A percentile compares a stretch with the other conserved stretches of the same genome.
Evolutionary conservation across 225 moss, liverwort and hornwort genomes (phyloP).

Genomic region (Lunularia cruciata): DNA sequence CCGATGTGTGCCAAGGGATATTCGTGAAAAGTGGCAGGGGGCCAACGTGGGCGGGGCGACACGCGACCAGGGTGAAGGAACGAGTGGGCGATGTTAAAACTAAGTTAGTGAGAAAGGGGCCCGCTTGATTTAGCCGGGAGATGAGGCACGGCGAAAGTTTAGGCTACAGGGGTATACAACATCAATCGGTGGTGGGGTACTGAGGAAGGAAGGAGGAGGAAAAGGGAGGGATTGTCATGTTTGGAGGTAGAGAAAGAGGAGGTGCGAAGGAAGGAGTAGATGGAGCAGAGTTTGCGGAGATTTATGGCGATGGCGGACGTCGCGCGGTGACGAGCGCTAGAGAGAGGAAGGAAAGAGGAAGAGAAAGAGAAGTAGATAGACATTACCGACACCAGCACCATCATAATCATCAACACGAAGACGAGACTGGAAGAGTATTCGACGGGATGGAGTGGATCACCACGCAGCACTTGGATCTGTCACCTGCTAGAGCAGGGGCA

Average conservation of each 20-base stretch:
- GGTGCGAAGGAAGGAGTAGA: background rate
- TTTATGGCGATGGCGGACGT: constrained; percentile 20
- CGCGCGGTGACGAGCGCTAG: constrained; percentile 20
- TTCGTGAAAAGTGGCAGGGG: no score
- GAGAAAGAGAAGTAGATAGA: constrained; percentile 12
- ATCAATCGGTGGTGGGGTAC: background rate
- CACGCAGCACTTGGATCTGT: constrained; percentile 92
- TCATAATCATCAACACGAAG: constrained; percentile 20
- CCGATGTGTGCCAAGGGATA: no score
- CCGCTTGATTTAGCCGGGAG: constrained; percentile 21
- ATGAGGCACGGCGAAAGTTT: constrained; percentile 8
- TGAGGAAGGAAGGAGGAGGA: background rate
- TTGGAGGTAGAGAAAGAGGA: constrained; percentile 8
- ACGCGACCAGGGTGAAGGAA: no score
- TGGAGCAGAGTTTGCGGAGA: constrained; percentile 2
- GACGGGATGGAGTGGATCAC: constrained; percentile 88
- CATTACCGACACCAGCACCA: constrained; percentile 8
- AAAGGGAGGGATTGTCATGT: constrained; percentile 14
- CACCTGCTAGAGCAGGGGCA: constrained; percentile 78
- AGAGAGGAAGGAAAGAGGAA: constrained; percentile 22
- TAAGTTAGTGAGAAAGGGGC: constrained; percentile 10
- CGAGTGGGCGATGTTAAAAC: background rate
- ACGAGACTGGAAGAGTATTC: constrained; percentile 19
- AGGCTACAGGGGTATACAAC: constrained; percentile 26
- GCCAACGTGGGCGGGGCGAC: no score